phyloP scores from a whole-genome alignment of 768 basidiomycete species.

The Gelatoporia subvermispora region DNA sequence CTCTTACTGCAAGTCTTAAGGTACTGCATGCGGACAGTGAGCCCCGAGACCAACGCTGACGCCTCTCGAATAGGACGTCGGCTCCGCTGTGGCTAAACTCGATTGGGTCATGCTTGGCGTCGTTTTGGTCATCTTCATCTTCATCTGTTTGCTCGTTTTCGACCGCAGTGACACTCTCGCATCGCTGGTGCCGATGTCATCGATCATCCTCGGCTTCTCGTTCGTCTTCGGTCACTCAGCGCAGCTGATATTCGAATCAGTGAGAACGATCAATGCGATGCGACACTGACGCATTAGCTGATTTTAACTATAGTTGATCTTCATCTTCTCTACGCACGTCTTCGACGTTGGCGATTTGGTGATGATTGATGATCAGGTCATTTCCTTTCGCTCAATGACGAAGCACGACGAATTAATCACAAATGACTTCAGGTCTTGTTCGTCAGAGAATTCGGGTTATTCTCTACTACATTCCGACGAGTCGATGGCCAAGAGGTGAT shows the following conservation, averaged over 20 bases:
- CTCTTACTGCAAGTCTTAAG: constrained; percentile 66
- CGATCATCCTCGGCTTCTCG: constrained; percentile 77
- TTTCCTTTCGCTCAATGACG: neutral
- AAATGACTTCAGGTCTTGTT: constrained; percentile 31
- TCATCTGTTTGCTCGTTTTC: constrained; percentile 73
- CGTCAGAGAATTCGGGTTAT: constrained; percentile 76
- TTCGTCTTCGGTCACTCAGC: constrained; percentile 85
- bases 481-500: constrained; percentile 79
- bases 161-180: constrained; percentile 58
- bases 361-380: constrained; percentile 70
- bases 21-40: constrained; percentile 37
- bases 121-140: constrained; percentile 54
- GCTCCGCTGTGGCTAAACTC: constrained; percentile 69
- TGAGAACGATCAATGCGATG: constrained; percentile 25
- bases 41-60: neutral
- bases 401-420: constrained; percentile 10
- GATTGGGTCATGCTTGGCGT: constrained; percentile 67
- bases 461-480: constrained; percentile 74
- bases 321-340: constrained; percentile 84
- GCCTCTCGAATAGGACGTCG: constrained; percentile 46
- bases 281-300: neutral
- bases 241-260: constrained; percentile 73
- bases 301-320: constrained; percentile 51
- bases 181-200: constrained; percentile 75
- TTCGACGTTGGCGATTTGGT: constrained; percentile 81